These are phyloP conservation scores for Penicillium canariense DNA, from an alignment of 495 filamentous ascomycete genomes.

Conservation along the genomic window DNA sequence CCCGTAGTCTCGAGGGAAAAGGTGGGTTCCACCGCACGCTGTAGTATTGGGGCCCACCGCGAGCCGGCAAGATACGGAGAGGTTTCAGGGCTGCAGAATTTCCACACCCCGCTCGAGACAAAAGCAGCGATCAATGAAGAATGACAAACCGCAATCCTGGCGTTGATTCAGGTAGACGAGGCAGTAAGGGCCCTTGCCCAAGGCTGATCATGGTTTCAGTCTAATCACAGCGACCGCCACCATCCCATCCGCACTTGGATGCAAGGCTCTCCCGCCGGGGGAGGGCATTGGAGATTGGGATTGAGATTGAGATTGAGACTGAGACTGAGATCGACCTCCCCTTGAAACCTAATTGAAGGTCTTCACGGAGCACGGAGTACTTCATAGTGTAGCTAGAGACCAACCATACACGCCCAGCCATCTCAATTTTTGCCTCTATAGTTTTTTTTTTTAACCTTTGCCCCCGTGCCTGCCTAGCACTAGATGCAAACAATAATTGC, in stretches of 20 bases:
- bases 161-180: not conserved
- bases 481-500: not conserved
- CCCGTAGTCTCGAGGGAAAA: not conserved
- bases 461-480: not conserved
- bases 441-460: not conserved
- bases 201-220: conserved; percentile 12
- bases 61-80: not conserved
- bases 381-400: too few species aligned
- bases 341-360: not conserved
- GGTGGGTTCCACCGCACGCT: not conserved
- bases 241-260: conserved; percentile 4
- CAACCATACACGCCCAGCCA: not conserved
- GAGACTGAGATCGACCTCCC: not conserved
- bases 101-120: not conserved
- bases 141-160: not conserved
- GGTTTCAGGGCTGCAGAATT: not conserved
- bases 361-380: not conserved
- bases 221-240: conserved; percentile 1
- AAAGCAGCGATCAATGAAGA: not conserved
- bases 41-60: not conserved
- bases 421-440: not conserved
- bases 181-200: conserved; percentile 10
- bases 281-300: not conserved
- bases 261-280: conserved; percentile 15
- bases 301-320: conserved; percentile 1